A percentile compares a stretch with the other conserved stretches of the same genome.
These are phyloP conservation scores for Aspergillus intermedius DNA, from an alignment of 2,329 filamentous ascomycete genomes.

Conservation along the genomic window DNA sequence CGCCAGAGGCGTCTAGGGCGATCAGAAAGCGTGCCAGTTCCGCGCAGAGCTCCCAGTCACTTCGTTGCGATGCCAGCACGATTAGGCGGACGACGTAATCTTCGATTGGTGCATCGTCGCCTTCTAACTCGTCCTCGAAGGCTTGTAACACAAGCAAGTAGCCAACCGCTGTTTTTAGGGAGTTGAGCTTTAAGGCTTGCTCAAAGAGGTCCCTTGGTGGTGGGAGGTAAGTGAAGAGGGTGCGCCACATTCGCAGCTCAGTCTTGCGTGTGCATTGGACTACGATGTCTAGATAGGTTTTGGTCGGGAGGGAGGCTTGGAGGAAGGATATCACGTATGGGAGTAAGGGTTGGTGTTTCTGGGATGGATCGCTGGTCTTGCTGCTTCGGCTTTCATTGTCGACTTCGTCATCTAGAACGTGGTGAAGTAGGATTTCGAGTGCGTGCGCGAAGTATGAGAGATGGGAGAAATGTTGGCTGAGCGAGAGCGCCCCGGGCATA, in stretches of 20 bases:
- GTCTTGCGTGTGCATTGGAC: constrained; percentile 97
- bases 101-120: constrained; percentile 48
- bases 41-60: constrained; percentile 92
- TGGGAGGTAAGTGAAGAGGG: constrained; percentile 83
- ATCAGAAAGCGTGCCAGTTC: constrained; percentile 93
- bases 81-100: constrained; percentile 67
- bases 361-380: constrained; percentile 19
- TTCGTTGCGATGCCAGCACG: constrained; percentile 70
- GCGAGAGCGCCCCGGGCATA: constrained; percentile 69
- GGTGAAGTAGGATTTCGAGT: constrained; percentile 83
- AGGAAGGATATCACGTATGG: constrained; percentile 55
- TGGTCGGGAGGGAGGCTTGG: constrained; percentile 62
- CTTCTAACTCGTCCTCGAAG: constrained; percentile 48
- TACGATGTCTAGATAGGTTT: constrained; percentile 82
- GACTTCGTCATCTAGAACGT: constrained; percentile 90
- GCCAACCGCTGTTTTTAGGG: constrained; percentile 88
- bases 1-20: constrained; percentile 80
- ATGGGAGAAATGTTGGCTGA: constrained; percentile 78
- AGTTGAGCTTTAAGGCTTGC: constrained; percentile 75
- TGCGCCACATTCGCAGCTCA: constrained; percentile 89
- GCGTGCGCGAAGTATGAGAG: constrained; percentile 91
- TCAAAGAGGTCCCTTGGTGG: constrained; percentile 90
- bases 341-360: constrained; percentile 30
- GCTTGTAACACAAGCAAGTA: constrained; percentile 95
- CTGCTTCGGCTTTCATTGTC: constrained; percentile 49